Percentiles rank a stretch among this genome's conserved stretches.
Evolutionary conservation across 139 green algal genomes (phyloP).

Genomic region (Asterochloris sp.): DNA sequence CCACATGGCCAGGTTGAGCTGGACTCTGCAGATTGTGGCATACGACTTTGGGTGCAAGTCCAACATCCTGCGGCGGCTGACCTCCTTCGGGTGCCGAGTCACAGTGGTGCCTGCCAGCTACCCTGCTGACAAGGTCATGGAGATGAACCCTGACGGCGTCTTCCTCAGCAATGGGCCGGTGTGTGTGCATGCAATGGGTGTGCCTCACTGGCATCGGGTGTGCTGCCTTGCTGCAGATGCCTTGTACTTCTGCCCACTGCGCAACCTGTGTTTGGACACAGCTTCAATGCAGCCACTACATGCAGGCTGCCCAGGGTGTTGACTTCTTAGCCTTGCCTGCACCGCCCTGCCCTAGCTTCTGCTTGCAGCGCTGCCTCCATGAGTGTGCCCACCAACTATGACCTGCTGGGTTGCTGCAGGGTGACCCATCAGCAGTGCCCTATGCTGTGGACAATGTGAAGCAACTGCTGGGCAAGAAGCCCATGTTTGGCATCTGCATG

Average conservation of each 20-base stretch:
- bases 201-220: no score
- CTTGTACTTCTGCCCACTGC: no score
- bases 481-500: slow-evolving; percentile 99
- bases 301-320: no score
- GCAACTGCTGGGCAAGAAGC: slow-evolving; percentile 91
- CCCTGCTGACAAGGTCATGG: slow-evolving; percentile 87
- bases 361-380: no score
- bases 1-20: no score
- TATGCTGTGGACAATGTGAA: slow-evolving; percentile 96
- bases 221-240: no score
- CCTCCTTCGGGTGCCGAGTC: slow-evolving; percentile 88
- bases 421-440: slow-evolving; percentile 94
- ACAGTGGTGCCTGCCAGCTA: slow-evolving; percentile 94
- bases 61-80: slow-evolving; percentile 97
- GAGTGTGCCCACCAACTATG: no score
- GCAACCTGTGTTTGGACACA: no score
- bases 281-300: no score
- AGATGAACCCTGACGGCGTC: slow-evolving; percentile 95
- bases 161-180: slow-evolving; percentile 96
- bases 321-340: no score
- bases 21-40: slow-evolving; percentile 73
- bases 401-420: slow-evolving; percentile 46
- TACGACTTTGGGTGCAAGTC: slow-evolving; percentile 99
- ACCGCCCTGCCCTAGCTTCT: no score
- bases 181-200: not conserved